Evolutionary conservation across 2,329 filamentous ascomycete species (phyloP).

Genomic region (Amesomyces nigricolor): DNA sequence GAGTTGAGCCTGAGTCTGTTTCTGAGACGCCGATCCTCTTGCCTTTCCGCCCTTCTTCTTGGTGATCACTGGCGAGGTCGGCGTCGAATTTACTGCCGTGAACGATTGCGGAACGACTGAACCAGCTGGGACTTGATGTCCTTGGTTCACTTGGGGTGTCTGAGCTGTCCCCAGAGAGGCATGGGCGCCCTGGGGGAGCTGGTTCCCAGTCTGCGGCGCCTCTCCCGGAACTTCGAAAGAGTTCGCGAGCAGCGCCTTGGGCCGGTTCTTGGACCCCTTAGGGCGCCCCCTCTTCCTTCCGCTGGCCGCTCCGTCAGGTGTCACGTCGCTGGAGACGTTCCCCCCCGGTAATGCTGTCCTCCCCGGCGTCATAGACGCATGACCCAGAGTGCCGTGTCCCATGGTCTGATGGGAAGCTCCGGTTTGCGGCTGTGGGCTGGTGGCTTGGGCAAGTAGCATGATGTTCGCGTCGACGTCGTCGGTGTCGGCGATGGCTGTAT

Average conservation of each 20-base stretch:
- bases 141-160: not conserved
- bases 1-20: not conserved
- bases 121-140: not conserved
- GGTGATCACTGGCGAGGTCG: conserved; percentile 6
- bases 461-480: conserved; percentile 22
- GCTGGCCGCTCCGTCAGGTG: conserved; percentile 22
- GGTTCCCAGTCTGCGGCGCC: not conserved
- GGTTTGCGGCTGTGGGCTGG: conserved; percentile 11
- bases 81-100: conserved; percentile 18
- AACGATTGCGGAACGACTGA: conserved; percentile 17
- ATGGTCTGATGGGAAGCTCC: not conserved
- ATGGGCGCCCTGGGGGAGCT: not conserved
- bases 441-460: conserved; percentile 22
- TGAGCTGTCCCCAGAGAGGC: conserved; percentile 2
- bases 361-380: not conserved
- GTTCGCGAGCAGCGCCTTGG: conserved; percentile 30
- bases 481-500: conserved; percentile 28
- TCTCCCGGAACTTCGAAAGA: not conserved
- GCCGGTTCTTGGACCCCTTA: conserved; percentile 48
- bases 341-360: conserved; percentile 17
- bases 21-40: conserved; percentile 43
- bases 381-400: not conserved
- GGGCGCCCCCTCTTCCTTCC: conserved; percentile 43
- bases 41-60: conserved; percentile 33
- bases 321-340: not conserved